Percentiles rank a stretch among this genome's conserved stretches.
Conservation (phyloP, 768 basidiomycete genomes). For the Dentipellis sp. region DNA sequence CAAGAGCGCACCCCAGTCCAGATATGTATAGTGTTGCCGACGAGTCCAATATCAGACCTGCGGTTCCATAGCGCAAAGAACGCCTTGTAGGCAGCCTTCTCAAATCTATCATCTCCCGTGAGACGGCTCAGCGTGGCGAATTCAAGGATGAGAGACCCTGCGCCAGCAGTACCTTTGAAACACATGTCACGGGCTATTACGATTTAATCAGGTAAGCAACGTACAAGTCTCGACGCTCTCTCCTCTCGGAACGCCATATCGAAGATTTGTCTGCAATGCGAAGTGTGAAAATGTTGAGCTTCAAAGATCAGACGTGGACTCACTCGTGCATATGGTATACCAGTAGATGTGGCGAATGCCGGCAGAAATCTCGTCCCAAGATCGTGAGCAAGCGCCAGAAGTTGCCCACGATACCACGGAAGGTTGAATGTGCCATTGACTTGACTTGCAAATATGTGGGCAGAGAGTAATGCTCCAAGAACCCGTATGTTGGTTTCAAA, state of each 20-base stretch:
- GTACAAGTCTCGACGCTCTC: constrained; percentile 82
- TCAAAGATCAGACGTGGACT: constrained; percentile 6
- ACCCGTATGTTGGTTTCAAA: constrained; percentile 97
- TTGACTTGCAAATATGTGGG: constrained; percentile 71
- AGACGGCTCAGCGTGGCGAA: constrained; percentile 90
- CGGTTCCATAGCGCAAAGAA: constrained; percentile 94
- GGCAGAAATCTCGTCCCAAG: constrained; percentile 81
- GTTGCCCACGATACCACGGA: constrained; percentile 78
- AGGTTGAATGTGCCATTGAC: constrained; percentile 60
- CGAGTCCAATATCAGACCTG: constrained; percentile 71
- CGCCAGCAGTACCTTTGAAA: constrained; percentile 74
- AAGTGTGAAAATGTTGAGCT: background rate
- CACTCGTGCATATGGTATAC: constrained; percentile 88
- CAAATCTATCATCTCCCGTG: constrained; percentile 84
- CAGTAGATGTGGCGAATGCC: constrained; percentile 87
- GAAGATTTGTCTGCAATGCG: constrained; percentile 61
- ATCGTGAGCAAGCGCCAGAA: constrained; percentile 75
- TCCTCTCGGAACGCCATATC: constrained; percentile 63
- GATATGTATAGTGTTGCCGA: constrained; percentile 84
- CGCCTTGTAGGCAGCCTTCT: constrained; percentile 81
- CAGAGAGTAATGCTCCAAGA: constrained; percentile 82
- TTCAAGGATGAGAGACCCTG: constrained; percentile 87
- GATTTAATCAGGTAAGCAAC: constrained; percentile 20
- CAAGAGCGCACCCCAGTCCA: constrained; percentile 58
- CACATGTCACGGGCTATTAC: background rate